Evolutionary conservation across 2,329 filamentous ascomycete species (phyloP).

Genomic region (Aspergillus pseudotamarii): DNA sequence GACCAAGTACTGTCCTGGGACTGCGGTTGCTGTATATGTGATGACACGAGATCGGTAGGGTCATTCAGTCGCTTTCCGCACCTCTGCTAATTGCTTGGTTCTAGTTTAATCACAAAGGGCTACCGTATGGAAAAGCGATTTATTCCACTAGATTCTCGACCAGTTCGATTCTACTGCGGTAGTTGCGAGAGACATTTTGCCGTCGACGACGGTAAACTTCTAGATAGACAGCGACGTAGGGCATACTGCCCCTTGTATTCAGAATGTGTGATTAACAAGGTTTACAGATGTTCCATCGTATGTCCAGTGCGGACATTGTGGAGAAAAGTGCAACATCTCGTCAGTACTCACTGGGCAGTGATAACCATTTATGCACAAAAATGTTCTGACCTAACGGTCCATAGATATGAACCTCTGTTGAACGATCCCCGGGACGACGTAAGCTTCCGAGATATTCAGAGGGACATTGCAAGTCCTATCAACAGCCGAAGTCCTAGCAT

Average conservation of each 20-base stretch:
- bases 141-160: constrained; percentile 28
- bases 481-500: constrained; percentile 26
- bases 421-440: constrained; percentile 26
- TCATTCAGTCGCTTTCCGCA: not conserved
- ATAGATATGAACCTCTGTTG: constrained; percentile 25
- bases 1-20: constrained; percentile 31
- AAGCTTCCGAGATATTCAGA: constrained; percentile 21
- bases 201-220: constrained; percentile 20
- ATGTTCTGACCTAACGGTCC: not conserved
- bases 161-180: constrained; percentile 30
- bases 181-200: constrained; percentile 30
- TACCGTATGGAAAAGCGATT: constrained; percentile 34
- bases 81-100: not conserved
- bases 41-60: constrained; percentile 35
- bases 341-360: constrained; percentile 11
- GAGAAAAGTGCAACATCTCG: constrained; percentile 26
- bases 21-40: constrained; percentile 32
- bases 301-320: constrained; percentile 25
- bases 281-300: constrained; percentile 18
- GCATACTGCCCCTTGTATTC: not conserved
- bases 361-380: not conserved
- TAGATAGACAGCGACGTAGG: constrained; percentile 24
- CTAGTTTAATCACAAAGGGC: constrained; percentile 34
- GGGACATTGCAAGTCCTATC: constrained; percentile 15
- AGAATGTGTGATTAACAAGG: constrained; percentile 5